Base-by-base conservation (phyloP, 495 filamentous ascomycete genomes). In the Aspergillus affinis region DNA sequence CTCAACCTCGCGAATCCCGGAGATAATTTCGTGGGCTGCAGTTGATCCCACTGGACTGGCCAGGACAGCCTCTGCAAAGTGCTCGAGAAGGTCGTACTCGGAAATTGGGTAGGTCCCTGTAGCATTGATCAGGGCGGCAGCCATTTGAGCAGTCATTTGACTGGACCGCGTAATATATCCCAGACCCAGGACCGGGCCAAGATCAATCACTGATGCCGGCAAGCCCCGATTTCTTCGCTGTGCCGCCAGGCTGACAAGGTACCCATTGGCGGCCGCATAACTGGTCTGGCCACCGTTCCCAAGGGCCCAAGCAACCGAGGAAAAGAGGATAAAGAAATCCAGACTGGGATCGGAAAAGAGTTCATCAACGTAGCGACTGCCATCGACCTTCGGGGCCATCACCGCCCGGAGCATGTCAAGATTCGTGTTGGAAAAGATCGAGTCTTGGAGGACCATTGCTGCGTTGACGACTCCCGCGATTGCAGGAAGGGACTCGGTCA, bases 381-480 rank as follows among this genome's bases (percentile, higher is more conserved):
- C 65, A 32, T 58, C 23, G 19, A 65, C 51, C 44, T 62, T 64
- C 29, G 58, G 58, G 4, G 18, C 26, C 36, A 60, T 47, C 2
- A 56, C 51, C 4, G 60, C 29, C 4, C 21, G 18, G 49, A 66
- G 60, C 7, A 54, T 12, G 13, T 62, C 52, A n/a, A 32, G 21
- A 17, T 36, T 23, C 54, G 64, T 64, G 10, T 59, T 46, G 2
- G 29, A 27, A 10, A 66, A 57, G 10, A 61, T 36, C 1, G 20
- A 27, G 49, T 71, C 69, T 19, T 56, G 57, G 1, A 73, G 61
- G n/a, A 69, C 64, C 72, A 73, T 75, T 21, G 72, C 65, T 46
- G 51, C 71, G 46, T 72, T 77, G 17, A 87, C 79, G 18, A 81
- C 72, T 18, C 86, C 85, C 12, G 69, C 74, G 57, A 88, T 73